Evolutionary conservation across 306 rosid species (phyloP).

Genomic region (Vigna unguiculata): DNA sequence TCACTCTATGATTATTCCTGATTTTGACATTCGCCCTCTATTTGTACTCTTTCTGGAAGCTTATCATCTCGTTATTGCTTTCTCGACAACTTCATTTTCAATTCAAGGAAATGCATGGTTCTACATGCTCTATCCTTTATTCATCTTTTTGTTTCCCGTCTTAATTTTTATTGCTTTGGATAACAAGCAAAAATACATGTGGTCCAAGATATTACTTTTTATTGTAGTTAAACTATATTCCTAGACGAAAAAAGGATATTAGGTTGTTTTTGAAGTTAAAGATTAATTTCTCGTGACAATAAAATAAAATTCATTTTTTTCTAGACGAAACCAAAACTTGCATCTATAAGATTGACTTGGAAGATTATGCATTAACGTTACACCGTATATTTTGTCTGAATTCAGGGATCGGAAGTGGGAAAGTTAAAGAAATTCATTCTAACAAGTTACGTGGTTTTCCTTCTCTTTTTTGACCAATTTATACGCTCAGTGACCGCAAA

Average conservation of each 20-base stretch:
- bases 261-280: neutral
- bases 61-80: constrained; percentile 17
- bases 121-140: constrained; percentile 20
- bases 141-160: constrained; percentile 14
- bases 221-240: neutral
- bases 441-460: no score
- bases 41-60: constrained; percentile 36
- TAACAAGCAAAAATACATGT: neutral
- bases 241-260: neutral
- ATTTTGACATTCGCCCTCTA: constrained; percentile 33
- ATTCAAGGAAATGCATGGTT: constrained; percentile 45
- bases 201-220: neutral
- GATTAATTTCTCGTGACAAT: no score
- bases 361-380: no score
- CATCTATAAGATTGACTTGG: neutral
- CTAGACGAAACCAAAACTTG: neutral
- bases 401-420: no score
- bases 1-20: constrained; percentile 87
- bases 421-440: no score
- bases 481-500: neutral
- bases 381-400: no score
- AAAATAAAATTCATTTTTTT: no score
- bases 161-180: neutral
- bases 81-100: constrained; percentile 24
- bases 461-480: no score